A percentile compares a stretch with the other conserved stretches of the same genome.
Conservation (phyloP, 164 flowering plant genomes). For the Saururus chinensis region DNA sequence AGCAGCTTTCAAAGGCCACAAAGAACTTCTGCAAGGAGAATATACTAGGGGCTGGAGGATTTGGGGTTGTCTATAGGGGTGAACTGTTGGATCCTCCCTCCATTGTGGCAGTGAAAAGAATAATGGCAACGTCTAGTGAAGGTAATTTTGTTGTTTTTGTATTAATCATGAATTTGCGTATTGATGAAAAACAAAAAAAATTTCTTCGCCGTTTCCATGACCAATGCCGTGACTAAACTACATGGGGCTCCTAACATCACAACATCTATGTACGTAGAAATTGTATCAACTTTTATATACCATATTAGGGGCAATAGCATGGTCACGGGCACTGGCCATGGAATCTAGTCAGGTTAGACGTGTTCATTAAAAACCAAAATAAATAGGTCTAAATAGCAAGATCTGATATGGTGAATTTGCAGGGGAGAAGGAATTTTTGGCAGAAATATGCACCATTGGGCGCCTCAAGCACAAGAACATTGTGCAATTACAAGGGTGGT, state of each 20-base stretch:
- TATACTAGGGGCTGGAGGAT: conserved; percentile 37
- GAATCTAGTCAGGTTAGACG: no score
- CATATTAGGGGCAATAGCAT: no score
- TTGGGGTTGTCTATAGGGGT: conserved; percentile 42
- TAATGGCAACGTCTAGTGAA: conserved; percentile 37
- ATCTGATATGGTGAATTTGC: conserved; percentile 17
- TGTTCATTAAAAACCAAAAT: no score
- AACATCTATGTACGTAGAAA: no score
- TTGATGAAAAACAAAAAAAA: no score
- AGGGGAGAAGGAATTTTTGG: conserved; percentile 14
- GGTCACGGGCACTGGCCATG: no score
- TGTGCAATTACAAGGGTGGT: conserved; percentile 80
- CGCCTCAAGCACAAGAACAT: conserved; percentile 58
- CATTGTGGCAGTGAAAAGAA: conserved; percentile 33
- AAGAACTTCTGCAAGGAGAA: conserved; percentile 28
- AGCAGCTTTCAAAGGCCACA: conserved; percentile 35
- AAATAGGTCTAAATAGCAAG: background rate
- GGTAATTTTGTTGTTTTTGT: conserved; percentile 10
- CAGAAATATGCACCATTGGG: conserved; percentile 33
- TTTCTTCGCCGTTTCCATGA: no score
- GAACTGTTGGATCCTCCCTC: conserved; percentile 15
- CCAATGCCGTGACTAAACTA: no score
- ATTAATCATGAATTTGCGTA: no score
- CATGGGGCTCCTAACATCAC: no score
- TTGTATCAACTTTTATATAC: no score